Percentiles rank a stretch among this genome's conserved stretches.
phyloP scores from a whole-genome alignment of 495 filamentous ascomycete genomes.

The Daldinia loculata region DNA sequence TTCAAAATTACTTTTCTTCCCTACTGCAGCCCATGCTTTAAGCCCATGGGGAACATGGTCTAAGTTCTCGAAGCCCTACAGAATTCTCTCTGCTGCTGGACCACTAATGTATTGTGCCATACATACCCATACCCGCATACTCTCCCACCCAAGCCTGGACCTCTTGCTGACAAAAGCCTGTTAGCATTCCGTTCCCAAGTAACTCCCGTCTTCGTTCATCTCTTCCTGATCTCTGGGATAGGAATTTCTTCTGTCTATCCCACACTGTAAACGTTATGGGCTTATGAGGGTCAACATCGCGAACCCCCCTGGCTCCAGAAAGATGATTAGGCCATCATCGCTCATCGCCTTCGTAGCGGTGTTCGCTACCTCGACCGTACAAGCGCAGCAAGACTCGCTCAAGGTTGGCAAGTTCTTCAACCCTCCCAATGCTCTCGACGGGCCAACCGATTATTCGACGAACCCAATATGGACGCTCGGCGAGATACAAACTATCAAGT shows the following conservation, averaged over 20 bases:
- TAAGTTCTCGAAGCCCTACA: not conserved
- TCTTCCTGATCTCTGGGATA: not conserved
- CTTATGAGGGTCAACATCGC: not conserved
- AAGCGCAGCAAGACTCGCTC: conserved; percentile 1
- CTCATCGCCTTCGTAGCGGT: conserved; percentile 5
- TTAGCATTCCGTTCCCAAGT: not conserved
- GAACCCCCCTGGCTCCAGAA: not conserved
- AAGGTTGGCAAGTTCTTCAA: conserved; percentile 29
- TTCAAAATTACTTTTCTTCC: not conserved
- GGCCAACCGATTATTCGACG: conserved; percentile 16
- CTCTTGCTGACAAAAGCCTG: not conserved
- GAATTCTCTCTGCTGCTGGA: not conserved
- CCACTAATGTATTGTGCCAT: not conserved
- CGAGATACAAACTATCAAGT: conserved; percentile 30
- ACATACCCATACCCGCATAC: conserved; percentile 1
- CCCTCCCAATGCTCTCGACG: conserved; percentile 11
- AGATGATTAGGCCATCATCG: conserved; percentile 1
- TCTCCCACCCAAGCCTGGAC: not conserved
- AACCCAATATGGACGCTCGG: conserved; percentile 34
- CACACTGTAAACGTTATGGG: not conserved
- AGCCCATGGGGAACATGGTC: not conserved
- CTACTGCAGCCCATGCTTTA: not conserved
- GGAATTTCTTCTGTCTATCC: conserved; percentile 6
- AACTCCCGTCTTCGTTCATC: not conserved
- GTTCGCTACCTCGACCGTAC: not conserved